Percentiles rank a stretch among this genome's conserved stretches.
These are phyloP conservation scores for Aspergillus awamori DNA, from an alignment of 2,329 filamentous ascomycete genomes.

Conservation along the genomic window DNA sequence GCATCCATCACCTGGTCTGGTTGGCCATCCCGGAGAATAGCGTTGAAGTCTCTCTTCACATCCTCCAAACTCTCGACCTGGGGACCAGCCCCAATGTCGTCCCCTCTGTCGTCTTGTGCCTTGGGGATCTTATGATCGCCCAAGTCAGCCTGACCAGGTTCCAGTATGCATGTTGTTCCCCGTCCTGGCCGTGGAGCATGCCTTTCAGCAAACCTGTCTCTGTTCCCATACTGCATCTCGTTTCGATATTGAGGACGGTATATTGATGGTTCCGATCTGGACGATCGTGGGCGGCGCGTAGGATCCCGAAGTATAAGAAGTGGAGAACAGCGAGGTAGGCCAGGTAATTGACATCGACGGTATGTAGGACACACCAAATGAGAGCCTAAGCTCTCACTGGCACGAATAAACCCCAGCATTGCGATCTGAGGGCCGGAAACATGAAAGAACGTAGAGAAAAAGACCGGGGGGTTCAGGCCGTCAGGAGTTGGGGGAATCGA, in stretches of 20 bases:
- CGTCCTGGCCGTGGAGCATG: not conserved
- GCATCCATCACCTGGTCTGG: conserved; percentile 45
- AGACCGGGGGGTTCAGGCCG: not conserved
- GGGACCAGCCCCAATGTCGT: not conserved
- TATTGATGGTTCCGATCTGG: not conserved
- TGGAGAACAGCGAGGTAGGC: conserved; percentile 12
- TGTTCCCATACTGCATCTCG: not conserved
- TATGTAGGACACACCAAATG: conserved; percentile 30
- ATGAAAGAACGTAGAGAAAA: not conserved
- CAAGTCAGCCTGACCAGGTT: not conserved
- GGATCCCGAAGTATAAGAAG: conserved; percentile 10
- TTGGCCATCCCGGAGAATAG: conserved; percentile 39
- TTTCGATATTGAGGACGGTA: not conserved
- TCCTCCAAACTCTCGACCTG: not conserved
- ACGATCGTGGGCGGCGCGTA: conserved; percentile 4
- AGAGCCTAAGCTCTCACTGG: conserved; percentile 34
- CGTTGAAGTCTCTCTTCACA: conserved; percentile 26
- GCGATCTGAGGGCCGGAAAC: not conserved
- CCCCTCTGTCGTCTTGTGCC: not conserved
- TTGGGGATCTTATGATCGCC: not conserved
- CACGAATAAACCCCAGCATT: conserved; percentile 29
- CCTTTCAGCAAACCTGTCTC: not conserved
- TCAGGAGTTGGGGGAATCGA: conserved; percentile 1
- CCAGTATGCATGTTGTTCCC: conserved; percentile 5
- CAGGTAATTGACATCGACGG: conserved; percentile 21